These are phyloP conservation scores for Globisporangium iwayamae DNA, from an alignment of 352 stramenopile species.

Conservation along the genomic window DNA sequence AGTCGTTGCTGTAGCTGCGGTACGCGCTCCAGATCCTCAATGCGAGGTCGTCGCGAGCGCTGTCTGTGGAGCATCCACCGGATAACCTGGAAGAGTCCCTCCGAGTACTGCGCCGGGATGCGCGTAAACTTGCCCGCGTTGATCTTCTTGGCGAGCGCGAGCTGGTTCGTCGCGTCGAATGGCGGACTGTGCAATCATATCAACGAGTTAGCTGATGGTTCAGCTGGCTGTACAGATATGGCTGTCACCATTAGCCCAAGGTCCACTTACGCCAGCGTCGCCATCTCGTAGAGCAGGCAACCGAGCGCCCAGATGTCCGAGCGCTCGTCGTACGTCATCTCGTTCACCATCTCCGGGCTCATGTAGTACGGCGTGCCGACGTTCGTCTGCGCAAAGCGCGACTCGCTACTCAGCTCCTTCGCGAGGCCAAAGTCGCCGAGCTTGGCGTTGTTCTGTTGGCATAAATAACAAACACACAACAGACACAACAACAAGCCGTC, in stretches of 20 bases:
- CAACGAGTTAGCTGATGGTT: background rate
- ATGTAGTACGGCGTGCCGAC: slow-evolving; percentile 94
- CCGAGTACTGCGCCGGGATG: slow-evolving; percentile 89
- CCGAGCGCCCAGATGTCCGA: slow-evolving; percentile 91
- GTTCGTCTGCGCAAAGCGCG: slow-evolving; percentile 88
- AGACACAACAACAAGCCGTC: slow-evolving; percentile 8
- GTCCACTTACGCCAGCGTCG: slow-evolving; percentile 62
- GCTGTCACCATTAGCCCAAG: background rate
- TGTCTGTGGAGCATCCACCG: slow-evolving; percentile 88
- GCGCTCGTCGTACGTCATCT: slow-evolving; percentile 91
- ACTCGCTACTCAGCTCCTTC: slow-evolving; percentile 89
- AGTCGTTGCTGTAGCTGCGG: slow-evolving; percentile 79
- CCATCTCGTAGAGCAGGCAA: slow-evolving; percentile 91
- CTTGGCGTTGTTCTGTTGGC: slow-evolving; percentile 84
- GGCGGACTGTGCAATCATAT: slow-evolving; percentile 48
- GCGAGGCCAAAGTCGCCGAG: slow-evolving; percentile 90
- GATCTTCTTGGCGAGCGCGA: slow-evolving; percentile 92
- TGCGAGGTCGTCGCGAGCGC: slow-evolving; percentile 74
- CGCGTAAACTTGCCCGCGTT: slow-evolving; percentile 89
- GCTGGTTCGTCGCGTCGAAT: slow-evolving; percentile 91
- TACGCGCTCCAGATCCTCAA: slow-evolving; percentile 83
- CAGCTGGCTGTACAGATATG: too few relatives aligned
- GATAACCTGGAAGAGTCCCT: slow-evolving; percentile 88
- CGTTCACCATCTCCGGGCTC: slow-evolving; percentile 90
- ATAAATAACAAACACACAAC: background rate